phyloP scores from a whole-genome alignment of 2,329 filamentous ascomycete species.

The Nigrospora oryzae region DNA sequence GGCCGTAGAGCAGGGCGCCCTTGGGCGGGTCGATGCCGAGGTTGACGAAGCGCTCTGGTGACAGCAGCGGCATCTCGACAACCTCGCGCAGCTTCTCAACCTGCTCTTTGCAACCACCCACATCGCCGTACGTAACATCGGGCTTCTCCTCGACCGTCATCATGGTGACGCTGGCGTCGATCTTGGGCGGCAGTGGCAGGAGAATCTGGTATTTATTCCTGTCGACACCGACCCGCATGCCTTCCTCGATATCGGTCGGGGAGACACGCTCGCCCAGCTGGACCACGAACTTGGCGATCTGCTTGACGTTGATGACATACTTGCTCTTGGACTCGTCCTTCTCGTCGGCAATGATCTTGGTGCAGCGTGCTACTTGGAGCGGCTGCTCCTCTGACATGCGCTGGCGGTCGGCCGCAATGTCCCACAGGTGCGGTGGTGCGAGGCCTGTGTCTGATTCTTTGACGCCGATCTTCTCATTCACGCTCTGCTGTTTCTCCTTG shows the following conservation, averaged over 20 bases:
- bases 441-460: constrained; percentile 98
- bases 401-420: constrained; percentile 94
- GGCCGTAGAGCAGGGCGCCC: constrained; percentile 91
- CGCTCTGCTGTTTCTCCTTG: constrained; percentile 96
- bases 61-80: constrained; percentile 95
- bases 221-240: constrained; percentile 97
- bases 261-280: constrained; percentile 94
- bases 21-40: constrained; percentile 99
- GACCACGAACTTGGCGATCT: constrained; percentile 99
- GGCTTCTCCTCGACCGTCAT: constrained; percentile 99
- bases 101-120: constrained; percentile 98
- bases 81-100: constrained; percentile 98
- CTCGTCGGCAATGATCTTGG: constrained; percentile 97
- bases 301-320: constrained; percentile 99
- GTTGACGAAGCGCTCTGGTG: constrained; percentile 93
- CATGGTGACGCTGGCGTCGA: constrained; percentile 98
- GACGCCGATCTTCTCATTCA: constrained; percentile 96
- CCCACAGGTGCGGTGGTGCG: constrained; percentile 96
- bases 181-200: constrained; percentile 91
- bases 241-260: constrained; percentile 98
- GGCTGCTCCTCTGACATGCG: constrained; percentile 98
- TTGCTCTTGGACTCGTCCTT: constrained; percentile 97
- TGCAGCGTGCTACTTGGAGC: constrained; percentile 93
- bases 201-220: constrained; percentile 99
- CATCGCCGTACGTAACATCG: constrained; percentile 97